Conservation (phyloP, 805 yeast species). For the Candida nonsorbophila region DNA sequence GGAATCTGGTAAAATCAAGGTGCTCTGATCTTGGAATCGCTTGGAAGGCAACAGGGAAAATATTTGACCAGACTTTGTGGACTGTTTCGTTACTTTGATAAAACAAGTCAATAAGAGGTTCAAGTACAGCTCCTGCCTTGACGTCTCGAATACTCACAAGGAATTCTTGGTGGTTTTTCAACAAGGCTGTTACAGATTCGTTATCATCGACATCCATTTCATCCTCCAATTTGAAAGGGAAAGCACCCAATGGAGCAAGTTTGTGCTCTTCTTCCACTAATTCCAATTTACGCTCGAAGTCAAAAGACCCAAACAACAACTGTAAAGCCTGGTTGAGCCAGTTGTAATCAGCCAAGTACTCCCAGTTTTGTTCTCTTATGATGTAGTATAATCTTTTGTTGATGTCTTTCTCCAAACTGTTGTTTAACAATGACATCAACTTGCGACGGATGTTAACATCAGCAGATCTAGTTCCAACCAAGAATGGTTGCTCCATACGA, state of each 20-base stretch:
- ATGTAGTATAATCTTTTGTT: conserved; percentile 79
- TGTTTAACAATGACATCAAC: conserved; percentile 73
- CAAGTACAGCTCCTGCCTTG: conserved; percentile 57
- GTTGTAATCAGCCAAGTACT: conserved; percentile 81
- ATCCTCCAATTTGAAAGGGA: conserved; percentile 22
- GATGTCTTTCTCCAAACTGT: conserved; percentile 72
- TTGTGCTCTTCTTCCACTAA: conserved; percentile 45
- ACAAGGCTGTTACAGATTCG: conserved; percentile 14
- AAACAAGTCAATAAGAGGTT: conserved; percentile 74
- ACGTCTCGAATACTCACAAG: conserved; percentile 22
- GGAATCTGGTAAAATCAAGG: conserved; percentile 75
- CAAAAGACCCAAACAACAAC: conserved; percentile 74
- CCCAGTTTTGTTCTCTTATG: conserved; percentile 97
- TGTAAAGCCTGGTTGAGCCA: conserved; percentile 95
- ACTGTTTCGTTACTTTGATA: conserved; percentile 77
- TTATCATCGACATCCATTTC: conserved; percentile 23
- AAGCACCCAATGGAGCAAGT: conserved; percentile 48
- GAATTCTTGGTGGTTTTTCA: conserved; percentile 24
- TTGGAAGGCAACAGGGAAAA: conserved; percentile 77
- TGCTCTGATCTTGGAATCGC: conserved; percentile 76
- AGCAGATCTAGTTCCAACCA: conserved; percentile 84
- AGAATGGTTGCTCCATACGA: conserved; percentile 92
- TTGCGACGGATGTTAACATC: conserved; percentile 70
- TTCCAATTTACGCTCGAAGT: conserved; percentile 40
- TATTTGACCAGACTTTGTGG: conserved; percentile 74